Conservation (phyloP, 2,329 filamentous ascomycete genomes). For the Talaromyces pinophilus region DNA sequence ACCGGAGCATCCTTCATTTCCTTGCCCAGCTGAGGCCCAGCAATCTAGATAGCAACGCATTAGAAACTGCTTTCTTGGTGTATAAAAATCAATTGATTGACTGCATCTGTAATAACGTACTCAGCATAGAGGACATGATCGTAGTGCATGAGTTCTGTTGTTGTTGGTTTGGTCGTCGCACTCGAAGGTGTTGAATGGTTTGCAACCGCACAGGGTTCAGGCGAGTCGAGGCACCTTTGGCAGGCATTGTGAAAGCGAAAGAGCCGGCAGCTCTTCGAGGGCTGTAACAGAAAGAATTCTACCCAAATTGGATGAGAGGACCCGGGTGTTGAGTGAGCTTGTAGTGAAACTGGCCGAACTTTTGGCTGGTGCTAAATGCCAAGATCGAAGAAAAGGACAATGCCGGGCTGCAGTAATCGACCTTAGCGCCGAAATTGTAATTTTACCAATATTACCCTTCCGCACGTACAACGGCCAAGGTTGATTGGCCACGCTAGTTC, state of each 20-base stretch:
- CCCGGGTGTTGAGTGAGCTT: not conserved
- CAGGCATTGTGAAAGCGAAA: slow-evolving; percentile 39
- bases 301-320: not conserved
- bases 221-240: slow-evolving; percentile 47
- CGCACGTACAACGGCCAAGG: not conserved
- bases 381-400: slow-evolving; percentile 19
- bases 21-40: slow-evolving; percentile 50
- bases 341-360: slow-evolving; percentile 7
- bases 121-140: slow-evolving; percentile 67
- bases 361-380: slow-evolving; percentile 10
- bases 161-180: slow-evolving; percentile 63
- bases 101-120: slow-evolving; percentile 47
- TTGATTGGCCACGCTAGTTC: not conserved
- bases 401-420: not conserved
- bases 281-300: not conserved
- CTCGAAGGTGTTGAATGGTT: slow-evolving; percentile 58
- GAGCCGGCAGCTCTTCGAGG: slow-evolving; percentile 8
- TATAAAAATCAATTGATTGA: not conserved
- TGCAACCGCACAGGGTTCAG: slow-evolving; percentile 50
- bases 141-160: slow-evolving; percentile 65
- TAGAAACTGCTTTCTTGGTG: not conserved
- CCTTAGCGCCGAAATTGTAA: not conserved
- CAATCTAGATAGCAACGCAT: slow-evolving; percentile 40
- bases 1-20: slow-evolving; percentile 58
- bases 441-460: not conserved